phyloP scores from a whole-genome alignment of 768 basidiomycete species.

The Mycena maculata region DNA sequence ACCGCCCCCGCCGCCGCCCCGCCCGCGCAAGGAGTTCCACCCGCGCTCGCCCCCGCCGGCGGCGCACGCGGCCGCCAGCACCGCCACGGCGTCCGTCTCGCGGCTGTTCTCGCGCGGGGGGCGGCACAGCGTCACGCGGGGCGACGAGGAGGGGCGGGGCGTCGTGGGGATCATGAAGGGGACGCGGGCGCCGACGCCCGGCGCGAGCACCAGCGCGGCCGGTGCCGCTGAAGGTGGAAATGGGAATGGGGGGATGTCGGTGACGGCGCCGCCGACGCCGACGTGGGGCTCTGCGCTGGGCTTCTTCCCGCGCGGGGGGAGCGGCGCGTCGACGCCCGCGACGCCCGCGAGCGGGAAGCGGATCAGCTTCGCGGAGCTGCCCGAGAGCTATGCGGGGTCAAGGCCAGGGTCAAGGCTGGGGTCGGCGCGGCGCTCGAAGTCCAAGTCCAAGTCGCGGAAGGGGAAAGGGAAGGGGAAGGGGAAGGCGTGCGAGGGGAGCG shows the following conservation, averaged over 20 bases:
- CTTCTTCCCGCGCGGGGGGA: constrained; percentile 31
- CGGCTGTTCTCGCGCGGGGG: constrained; percentile 74
- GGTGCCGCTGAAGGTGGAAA: neutral
- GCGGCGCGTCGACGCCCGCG: constrained; percentile 59
- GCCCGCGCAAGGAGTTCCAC: constrained; percentile 47
- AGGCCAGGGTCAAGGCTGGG: neutral
- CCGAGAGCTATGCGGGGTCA: constrained; percentile 68
- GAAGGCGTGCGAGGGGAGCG: constrained; percentile 35
- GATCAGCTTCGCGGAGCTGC: constrained; percentile 83
- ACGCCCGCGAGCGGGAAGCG: constrained; percentile 69
- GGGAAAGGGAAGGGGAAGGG: constrained; percentile 33
- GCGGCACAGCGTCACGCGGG: constrained; percentile 24
- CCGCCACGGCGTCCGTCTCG: constrained; percentile 81
- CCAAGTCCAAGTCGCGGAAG: constrained; percentile 48
- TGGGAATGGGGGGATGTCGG: neutral
- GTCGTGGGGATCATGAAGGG: constrained; percentile 30
- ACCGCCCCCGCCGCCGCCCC: constrained; percentile 41
- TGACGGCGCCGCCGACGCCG: neutral
- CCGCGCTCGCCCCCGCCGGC: constrained; percentile 60
- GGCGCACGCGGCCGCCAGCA: constrained; percentile 71
- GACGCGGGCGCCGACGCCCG: constrained; percentile 39
- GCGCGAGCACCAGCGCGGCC: neutral
- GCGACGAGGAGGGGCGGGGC: constrained; percentile 44
- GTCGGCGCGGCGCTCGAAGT: constrained; percentile 44
- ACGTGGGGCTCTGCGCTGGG: constrained; percentile 28